Percentiles rank a stretch among this genome's conserved stretches.
Evolutionary conservation across 495 filamentous ascomycete species (phyloP).

Genomic region (Daldinia decipiens): DNA sequence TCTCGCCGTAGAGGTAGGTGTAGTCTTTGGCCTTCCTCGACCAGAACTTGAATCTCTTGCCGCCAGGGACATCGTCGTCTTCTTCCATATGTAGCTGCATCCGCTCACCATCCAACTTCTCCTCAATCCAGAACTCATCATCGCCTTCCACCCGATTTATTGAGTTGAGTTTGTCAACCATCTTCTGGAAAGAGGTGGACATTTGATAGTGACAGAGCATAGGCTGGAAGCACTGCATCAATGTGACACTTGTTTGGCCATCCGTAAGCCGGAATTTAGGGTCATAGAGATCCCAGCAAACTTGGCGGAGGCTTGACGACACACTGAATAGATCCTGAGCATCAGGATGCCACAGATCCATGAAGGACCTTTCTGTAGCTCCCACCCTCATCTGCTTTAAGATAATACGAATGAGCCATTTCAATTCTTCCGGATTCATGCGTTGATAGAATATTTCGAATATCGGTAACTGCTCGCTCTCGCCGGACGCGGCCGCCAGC

Average conservation of each 20-base stretch:
- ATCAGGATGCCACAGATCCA: constrained; percentile 93
- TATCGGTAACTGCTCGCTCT: constrained; percentile 83
- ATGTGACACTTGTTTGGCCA: constrained; percentile 75
- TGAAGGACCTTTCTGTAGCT: constrained; percentile 90
- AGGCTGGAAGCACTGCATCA: constrained; percentile 98
- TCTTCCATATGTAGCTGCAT: constrained; percentile 96
- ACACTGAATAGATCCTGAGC: constrained; percentile 90
- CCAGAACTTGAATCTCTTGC: constrained; percentile 87
- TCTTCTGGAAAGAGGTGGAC: constrained; percentile 78
- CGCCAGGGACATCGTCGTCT: constrained; percentile 72
- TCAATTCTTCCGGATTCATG: constrained; percentile 93
- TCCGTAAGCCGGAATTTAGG: constrained; percentile 76
- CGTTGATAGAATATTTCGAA: constrained; percentile 83
- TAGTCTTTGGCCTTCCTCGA: constrained; percentile 97
- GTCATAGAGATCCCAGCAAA: constrained; percentile 95
- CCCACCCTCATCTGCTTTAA: constrained; percentile 98
- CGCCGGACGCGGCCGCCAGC: constrained; percentile 77
- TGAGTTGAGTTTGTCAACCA: constrained; percentile 73
- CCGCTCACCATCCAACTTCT: constrained; percentile 95
- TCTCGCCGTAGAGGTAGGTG: constrained; percentile 88
- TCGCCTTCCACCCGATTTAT: constrained; percentile 66
- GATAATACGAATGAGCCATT: constrained; percentile 95
- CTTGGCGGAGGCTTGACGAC: constrained; percentile 86
- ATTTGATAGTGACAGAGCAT: constrained; percentile 97
- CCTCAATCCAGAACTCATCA: constrained; percentile 92